Evolutionary conservation across 352 stramenopile species (phyloP).

Genomic region (Nothophytophthora sp.): DNA sequence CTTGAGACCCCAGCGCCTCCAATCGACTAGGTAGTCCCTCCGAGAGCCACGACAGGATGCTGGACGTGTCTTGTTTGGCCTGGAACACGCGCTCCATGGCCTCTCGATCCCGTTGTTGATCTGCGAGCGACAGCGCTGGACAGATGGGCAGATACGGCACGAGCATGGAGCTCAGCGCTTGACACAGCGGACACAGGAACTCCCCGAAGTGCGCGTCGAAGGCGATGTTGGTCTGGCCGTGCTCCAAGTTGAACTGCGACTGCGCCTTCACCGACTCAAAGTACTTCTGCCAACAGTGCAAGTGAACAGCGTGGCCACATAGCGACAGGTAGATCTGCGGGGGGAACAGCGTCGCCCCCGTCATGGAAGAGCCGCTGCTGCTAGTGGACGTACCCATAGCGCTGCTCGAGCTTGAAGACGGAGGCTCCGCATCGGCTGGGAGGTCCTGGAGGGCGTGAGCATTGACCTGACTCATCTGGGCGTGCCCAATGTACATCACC

Average conservation of each 20-base stretch:
- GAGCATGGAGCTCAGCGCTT: constrained; percentile 90
- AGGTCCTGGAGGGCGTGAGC: constrained; percentile 49
- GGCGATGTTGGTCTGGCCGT: constrained; percentile 78
- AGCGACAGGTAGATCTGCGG: constrained; percentile 76
- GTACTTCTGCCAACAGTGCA: constrained; percentile 90
- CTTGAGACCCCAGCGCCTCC: constrained; percentile 31
- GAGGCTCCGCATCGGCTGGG: constrained; percentile 31
- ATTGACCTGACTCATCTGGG: constrained; percentile 70
- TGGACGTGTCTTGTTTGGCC: constrained; percentile 66
- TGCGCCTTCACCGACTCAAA: constrained; percentile 85
- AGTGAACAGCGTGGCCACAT: constrained; percentile 90
- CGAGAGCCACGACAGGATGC: constrained; percentile 62
- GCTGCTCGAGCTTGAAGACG: constrained; percentile 14
- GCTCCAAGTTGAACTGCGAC: constrained; percentile 65
- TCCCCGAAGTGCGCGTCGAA: constrained; percentile 87
- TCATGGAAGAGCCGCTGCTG: too few species aligned
- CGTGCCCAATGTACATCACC: constrained; percentile 87
- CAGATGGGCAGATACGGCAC: constrained; percentile 77
- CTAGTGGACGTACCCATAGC: too few species aligned
- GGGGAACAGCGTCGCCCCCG: constrained; percentile 33
- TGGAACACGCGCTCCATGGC: constrained; percentile 80
- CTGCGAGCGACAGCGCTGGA: constrained; percentile 49
- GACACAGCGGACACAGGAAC: constrained; percentile 91
- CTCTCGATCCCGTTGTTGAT: constrained; percentile 56
- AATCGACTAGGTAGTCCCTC: constrained; percentile 50